Conservation (phyloP, 768 basidiomycete genomes). For the Pulveroboletus sp. region DNA sequence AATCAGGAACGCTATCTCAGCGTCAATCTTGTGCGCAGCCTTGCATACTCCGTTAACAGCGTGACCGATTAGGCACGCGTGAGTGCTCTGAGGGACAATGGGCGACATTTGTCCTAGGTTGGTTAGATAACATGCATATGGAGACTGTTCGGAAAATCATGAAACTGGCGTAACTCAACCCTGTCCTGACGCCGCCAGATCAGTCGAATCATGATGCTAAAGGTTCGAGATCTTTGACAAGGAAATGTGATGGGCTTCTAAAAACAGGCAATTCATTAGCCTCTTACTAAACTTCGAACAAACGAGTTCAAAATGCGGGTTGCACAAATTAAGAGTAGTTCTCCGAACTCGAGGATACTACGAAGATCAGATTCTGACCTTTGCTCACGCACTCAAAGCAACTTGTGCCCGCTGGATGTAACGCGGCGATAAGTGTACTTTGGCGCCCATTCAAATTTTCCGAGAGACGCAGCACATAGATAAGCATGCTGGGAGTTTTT, state of each 20-base stretch:
- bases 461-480: conserved; percentile 1
- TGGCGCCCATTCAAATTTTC: not conserved
- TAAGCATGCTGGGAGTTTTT: conserved; percentile 13
- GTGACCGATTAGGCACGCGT: conserved; percentile 1
- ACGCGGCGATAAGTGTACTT: not conserved
- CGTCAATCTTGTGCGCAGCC: conserved; percentile 14
- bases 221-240: not conserved
- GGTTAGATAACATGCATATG: conserved; percentile 1
- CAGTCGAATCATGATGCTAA: conserved; percentile 1
- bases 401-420: not conserved
- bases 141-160: conserved; percentile 3
- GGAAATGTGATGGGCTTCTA: not conserved
- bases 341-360: not conserved
- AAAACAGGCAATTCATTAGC: not conserved
- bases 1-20: conserved; percentile 9
- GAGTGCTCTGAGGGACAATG: not conserved
- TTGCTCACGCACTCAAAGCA: not conserved
- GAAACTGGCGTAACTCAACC: conserved; percentile 1
- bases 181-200: not conserved
- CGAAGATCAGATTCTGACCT: not conserved
- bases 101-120: not conserved
- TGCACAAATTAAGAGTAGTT: not conserved
- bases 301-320: not conserved
- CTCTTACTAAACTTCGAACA: not conserved
- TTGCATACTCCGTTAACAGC: conserved; percentile 1